These are phyloP conservation scores for Areca catechu DNA, from an alignment of 176 grass and related monocot species.

Conservation along the genomic window DNA sequence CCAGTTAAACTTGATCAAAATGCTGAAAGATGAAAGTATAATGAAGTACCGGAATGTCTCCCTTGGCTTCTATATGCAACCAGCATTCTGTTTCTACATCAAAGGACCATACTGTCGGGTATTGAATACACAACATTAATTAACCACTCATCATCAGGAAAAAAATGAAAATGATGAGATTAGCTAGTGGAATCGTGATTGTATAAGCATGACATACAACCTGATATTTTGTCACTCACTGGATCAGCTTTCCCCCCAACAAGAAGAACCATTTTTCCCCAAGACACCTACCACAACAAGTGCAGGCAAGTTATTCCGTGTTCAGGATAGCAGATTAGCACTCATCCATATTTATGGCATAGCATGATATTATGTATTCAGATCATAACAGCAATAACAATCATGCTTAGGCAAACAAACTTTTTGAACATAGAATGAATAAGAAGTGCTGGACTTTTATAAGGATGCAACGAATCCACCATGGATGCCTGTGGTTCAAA, in stretches of 20 bases:
- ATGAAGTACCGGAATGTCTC: constrained; percentile 73
- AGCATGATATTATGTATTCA: not conserved
- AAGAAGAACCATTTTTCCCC: constrained; percentile 84
- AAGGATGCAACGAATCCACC: too few species aligned
- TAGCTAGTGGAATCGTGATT: constrained; percentile 14
- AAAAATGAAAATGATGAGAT: constrained; percentile 7
- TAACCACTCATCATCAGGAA: constrained; percentile 15
- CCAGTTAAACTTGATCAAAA: too few species aligned
- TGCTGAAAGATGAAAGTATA: not conserved
- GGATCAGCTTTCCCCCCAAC: constrained; percentile 88
- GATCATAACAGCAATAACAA: too few species aligned
- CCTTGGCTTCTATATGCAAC: constrained; percentile 75
- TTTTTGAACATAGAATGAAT: too few species aligned
- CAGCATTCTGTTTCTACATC: constrained; percentile 64
- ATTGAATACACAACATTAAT: constrained; percentile 28
- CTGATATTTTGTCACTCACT: constrained; percentile 62
- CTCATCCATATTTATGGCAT: not conserved
- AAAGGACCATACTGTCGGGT: constrained; percentile 84
- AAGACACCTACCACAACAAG: constrained; percentile 49
- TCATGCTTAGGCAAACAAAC: too few species aligned
- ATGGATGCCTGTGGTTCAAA: too few species aligned
- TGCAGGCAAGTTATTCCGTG: not conserved
- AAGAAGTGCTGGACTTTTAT: too few species aligned
- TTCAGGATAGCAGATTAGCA: not conserved
- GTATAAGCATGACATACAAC: constrained; percentile 35